Conservation (phyloP, 2,329 filamentous ascomycete species). For the Xylaria sp. region DNA sequence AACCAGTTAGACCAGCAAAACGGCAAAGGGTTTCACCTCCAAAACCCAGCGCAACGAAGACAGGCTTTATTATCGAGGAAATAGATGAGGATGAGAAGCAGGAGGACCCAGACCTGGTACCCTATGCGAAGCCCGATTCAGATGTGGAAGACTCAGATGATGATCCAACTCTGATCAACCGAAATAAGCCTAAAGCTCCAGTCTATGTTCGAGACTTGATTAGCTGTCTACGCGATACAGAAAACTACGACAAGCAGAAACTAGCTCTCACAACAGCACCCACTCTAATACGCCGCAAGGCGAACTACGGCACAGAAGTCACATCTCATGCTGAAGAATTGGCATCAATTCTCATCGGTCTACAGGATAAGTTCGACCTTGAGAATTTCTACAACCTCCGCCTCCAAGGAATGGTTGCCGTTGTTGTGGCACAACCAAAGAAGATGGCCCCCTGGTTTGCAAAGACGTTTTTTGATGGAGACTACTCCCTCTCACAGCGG, state of each 20-base stretch:
- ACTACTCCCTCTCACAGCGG: slow-evolving; percentile 86
- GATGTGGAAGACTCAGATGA: slow-evolving; percentile 93
- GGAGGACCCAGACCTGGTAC: slow-evolving; percentile 71
- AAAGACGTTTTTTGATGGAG: slow-evolving; percentile 85
- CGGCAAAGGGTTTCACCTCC: slow-evolving; percentile 30
- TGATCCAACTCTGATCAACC: slow-evolving; percentile 83
- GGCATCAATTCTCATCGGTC: slow-evolving; percentile 74
- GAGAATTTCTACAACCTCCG: slow-evolving; percentile 77
- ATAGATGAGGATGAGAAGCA: slow-evolving; percentile 61
- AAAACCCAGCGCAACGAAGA: slow-evolving; percentile 42
- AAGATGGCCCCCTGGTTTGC: slow-evolving; percentile 85
- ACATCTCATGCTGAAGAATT: slow-evolving; percentile 83
- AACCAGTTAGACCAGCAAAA: slow-evolving; percentile 30
- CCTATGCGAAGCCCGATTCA: slow-evolving; percentile 85
- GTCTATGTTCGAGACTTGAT: slow-evolving; percentile 92
- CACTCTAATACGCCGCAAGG: slow-evolving; percentile 83
- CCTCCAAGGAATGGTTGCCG: slow-evolving; percentile 80
- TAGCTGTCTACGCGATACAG: slow-evolving; percentile 75
- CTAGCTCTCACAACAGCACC: slow-evolving; percentile 80
- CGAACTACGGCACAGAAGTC: slow-evolving; percentile 86
- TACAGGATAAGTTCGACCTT: slow-evolving; percentile 86
- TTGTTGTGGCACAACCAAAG: slow-evolving; percentile 76
- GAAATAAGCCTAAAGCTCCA: slow-evolving; percentile 81
- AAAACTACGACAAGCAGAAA: slow-evolving; percentile 84
- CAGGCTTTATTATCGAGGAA: slow-evolving; percentile 67